Base-by-base conservation (phyloP, 345 rosid genomes). In the Populus tremula region DNA sequence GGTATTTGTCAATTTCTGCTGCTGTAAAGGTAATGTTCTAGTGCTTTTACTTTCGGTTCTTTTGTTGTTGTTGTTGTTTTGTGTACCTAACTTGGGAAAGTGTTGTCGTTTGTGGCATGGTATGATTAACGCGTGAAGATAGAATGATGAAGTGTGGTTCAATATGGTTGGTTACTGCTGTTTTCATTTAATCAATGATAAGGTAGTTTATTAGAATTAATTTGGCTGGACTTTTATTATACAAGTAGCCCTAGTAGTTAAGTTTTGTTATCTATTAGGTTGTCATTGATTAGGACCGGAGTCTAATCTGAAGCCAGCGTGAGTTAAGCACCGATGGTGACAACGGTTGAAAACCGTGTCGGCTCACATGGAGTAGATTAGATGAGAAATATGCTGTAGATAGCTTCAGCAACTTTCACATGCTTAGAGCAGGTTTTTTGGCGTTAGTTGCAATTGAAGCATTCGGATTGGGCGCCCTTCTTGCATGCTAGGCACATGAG, bases 1-100 rank as follows among this genome's bases (percentile, higher is more conserved):
- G 84, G 16, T 81, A 65, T 72, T 20, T 81, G 80, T 72, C 84
- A 21, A 81, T 81, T 33, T 81, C 84, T 20, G 68, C 70, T 14
- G 77, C 80, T 67, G 41, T 21, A 16, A 38, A 35, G 54, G 64
- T 17, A n/a, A 71, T 69, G 56, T 25, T 23, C 33, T 70, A 5
- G 14, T 27, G 27, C 27, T 27, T 27, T 27, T 27, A 27, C 27
- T 27, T 27, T 27, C 27, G 27, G 27, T 27, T 27, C 27, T 27
- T 27, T 27, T 27, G 27, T 27, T 27, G 27, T 27, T 21, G 2
- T 43, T 43, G 54, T 65, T 18, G 69, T 16, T 33, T 33, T 33
- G 69, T 27, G 35, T 6, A 69, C 33, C 72, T 20, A 69, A 23
- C 72, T 2, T 69, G 18, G 23, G 54, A 69, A 69, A 21, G 39